phyloP scores from a whole-genome alignment of 2,329 filamentous ascomycete species.

The Pleurostoma richardsiae region DNA sequence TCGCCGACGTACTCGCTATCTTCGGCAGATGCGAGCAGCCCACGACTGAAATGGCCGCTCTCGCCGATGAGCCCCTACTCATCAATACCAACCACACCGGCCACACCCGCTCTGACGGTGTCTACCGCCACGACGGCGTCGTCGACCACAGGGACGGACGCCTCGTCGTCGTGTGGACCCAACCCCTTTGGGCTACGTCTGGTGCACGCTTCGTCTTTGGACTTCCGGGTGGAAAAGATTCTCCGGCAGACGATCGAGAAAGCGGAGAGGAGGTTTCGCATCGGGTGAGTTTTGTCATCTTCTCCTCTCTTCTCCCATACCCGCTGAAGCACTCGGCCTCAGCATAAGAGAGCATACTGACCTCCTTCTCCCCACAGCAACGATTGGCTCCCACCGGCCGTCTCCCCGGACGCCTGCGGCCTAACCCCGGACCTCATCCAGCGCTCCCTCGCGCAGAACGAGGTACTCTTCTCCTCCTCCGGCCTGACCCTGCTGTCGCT shows the following conservation, averaged over 20 bases:
- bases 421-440: slow-evolving; percentile 48
- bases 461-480: slow-evolving; percentile 54
- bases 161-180: slow-evolving; percentile 10
- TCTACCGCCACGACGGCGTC: slow-evolving; percentile 21
- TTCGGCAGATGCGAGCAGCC: slow-evolving; percentile 10
- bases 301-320: not conserved
- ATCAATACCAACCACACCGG: slow-evolving; percentile 1
- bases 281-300: slow-evolving; percentile 23
- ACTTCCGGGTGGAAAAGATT: slow-evolving; percentile 38
- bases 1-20: slow-evolving; percentile 13
- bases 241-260: slow-evolving; percentile 45
- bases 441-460: slow-evolving; percentile 54
- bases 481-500: slow-evolving; percentile 55
- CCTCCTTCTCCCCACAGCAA: slow-evolving; percentile 17
- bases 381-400: slow-evolving; percentile 37
- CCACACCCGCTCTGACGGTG: slow-evolving; percentile 21
- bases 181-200: slow-evolving; percentile 44
- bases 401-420: slow-evolving; percentile 35
- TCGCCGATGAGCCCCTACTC: slow-evolving; percentile 11
- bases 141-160: not conserved
- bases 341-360: slow-evolving; percentile 5
- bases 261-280: slow-evolving; percentile 43
- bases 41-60: slow-evolving; percentile 15
- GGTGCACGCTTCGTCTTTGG: slow-evolving; percentile 40
- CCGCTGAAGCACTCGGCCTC: not conserved